Base-by-base conservation (phyloP, 1,284 basidiomycete genomes). In the Naganishia sp. region DNA sequence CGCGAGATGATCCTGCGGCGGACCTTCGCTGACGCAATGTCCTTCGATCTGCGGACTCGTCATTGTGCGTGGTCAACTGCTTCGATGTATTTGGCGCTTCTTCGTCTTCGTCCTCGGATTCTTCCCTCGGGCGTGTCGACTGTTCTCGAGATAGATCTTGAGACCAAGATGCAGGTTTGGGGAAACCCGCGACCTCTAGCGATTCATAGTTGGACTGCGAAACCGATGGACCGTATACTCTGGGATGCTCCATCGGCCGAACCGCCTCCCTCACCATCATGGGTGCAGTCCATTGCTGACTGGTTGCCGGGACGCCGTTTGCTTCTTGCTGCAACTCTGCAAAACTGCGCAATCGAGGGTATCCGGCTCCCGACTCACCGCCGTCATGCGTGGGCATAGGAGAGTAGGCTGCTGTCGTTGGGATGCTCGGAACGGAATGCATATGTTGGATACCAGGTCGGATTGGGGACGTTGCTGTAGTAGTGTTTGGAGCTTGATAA, bases 301-400 rank as follows among this genome's bases (percentile, higher is more conserved):
- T 31, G 15, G 43, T 49, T n/a, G 23, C 57, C 47, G 32, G 4
- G 11, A 17, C n/a, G 32, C 9, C 23, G 21, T 21, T 35, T 11
- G 41, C 21, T 17, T 47, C 43, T 35, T 58, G 17, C 45, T 58
- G 56, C 56, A 46, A 45, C 35, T 60, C 57, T 47, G 46, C 46
- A 21, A 46, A 58, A 5, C 31, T 35, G 13, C 31, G 45, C 21
- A 39, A 41, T 50, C 46, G 6, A 31, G 39, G 21, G 21, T 35
- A 18, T 46, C 45, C 45, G 45, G 21, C 23, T 18, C 32, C 18
- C 35, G 28, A n/a, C 39, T 23, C 57, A 47, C 11, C 11, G n/a
- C 11, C 47, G 11, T 50, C 47, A 23, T 39, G 52, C 17, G 41
- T 35, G 23, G 47, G 7, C 11, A 25, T 23, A 4, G 45, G 57